A percentile compares a stretch with the other conserved stretches of the same genome.
These are phyloP conservation scores for Bretschneidera sinensis DNA, from an alignment of 345 rosid genomes.

Conservation along the genomic window DNA sequence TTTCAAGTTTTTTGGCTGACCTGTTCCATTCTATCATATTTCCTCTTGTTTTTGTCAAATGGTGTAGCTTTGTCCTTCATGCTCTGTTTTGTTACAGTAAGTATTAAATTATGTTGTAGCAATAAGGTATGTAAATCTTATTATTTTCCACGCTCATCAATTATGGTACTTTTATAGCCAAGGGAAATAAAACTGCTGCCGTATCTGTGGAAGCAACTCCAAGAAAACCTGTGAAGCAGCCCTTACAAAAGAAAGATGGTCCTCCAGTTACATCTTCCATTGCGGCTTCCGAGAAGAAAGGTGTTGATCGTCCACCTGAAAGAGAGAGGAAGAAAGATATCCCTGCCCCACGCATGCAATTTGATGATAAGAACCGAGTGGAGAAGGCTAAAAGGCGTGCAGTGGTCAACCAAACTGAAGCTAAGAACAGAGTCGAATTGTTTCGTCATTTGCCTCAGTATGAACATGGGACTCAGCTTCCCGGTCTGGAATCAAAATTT, in stretches of 20 bases:
- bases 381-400: conserved; percentile 73
- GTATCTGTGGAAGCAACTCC: conserved; percentile 30
- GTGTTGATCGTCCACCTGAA: conserved; percentile 38
- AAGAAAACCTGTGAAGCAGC: conserved; percentile 41
- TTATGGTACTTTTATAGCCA: conserved; percentile 26
- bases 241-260: conserved; percentile 47
- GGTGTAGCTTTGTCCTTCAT: not conserved
- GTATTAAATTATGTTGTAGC: not conserved
- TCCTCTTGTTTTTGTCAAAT: not conserved
- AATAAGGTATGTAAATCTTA: not conserved
- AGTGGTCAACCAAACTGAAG: conserved; percentile 59
- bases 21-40: too few species aligned
- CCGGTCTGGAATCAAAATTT: conserved; percentile 47
- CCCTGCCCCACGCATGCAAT: conserved; percentile 71
- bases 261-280: conserved; percentile 29
- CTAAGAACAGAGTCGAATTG: conserved; percentile 69
- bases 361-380: conserved; percentile 66
- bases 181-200: conserved; percentile 39
- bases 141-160: not conserved
- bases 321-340: conserved; percentile 69
- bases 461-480: conserved; percentile 58
- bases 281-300: conserved; percentile 46
- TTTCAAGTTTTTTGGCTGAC: too few species aligned
- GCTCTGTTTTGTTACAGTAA: not conserved
- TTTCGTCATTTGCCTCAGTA: conserved; percentile 79